Conservation (phyloP, 1,284 basidiomycete species). For the Tilletia walkeri region DNA sequence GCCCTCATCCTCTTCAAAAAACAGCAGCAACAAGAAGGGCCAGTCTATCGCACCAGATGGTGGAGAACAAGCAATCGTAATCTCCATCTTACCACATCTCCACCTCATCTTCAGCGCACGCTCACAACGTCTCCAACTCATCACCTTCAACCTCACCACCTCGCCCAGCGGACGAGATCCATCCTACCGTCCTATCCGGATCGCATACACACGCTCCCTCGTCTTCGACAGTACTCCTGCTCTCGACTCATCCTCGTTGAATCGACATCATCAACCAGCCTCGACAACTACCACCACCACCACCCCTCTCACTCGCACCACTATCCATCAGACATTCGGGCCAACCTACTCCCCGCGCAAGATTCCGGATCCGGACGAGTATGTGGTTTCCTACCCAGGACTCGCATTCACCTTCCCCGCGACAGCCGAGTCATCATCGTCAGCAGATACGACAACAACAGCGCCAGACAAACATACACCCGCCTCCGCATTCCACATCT, state of each 20-base stretch:
- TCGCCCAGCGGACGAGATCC: not conserved
- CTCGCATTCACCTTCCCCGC: conserved; percentile 30
- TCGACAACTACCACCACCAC: conserved; percentile 28
- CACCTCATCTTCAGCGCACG: conserved; percentile 32
- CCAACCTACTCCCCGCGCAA: conserved; percentile 29
- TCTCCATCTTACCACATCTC: conserved; percentile 31
- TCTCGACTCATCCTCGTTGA: not conserved
- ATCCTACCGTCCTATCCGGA: not conserved
- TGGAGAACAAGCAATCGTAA: conserved; percentile 22
- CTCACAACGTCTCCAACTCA: conserved; percentile 31
- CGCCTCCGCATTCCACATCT: conserved; percentile 34
- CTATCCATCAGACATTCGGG: conserved; percentile 33
- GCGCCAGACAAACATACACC: conserved; percentile 32
- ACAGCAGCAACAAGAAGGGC: not conserved
- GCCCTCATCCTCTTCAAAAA: not conserved
- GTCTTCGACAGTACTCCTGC: not conserved
- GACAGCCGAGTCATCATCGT: not conserved
- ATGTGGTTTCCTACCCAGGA: conserved; percentile 33
- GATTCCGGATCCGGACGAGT: conserved; percentile 19
- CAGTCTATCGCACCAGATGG: too few species aligned
- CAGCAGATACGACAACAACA: conserved; percentile 18
- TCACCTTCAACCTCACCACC: conserved; percentile 33
- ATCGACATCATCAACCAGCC: too few species aligned
- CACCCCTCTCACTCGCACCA: conserved; percentile 34
- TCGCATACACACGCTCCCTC: not conserved